phyloP scores from a whole-genome alignment of 176 grass and related monocot genomes.

The Oryza brachyantha region DNA sequence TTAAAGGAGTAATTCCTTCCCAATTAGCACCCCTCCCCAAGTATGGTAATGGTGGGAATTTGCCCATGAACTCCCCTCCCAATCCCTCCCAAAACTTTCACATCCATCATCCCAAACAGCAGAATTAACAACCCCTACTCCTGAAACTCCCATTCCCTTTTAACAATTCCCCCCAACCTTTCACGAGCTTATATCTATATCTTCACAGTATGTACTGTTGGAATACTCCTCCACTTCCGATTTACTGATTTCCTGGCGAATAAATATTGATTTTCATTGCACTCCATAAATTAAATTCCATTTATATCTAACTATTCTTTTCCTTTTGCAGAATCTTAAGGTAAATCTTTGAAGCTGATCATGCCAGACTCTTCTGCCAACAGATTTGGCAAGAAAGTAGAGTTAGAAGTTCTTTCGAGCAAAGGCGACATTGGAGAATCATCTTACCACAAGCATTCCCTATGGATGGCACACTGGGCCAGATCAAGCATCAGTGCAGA shows the following conservation, averaged over 20 bases:
- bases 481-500: slow-evolving; percentile 30
- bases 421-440: slow-evolving; percentile 36
- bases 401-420: slow-evolving; percentile 38
- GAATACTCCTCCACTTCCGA: not conserved
- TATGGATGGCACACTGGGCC: slow-evolving; percentile 66
- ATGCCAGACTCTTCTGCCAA: slow-evolving; percentile 49
- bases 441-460: slow-evolving; percentile 45
- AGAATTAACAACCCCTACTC: too few species aligned
- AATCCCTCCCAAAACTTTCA: too few species aligned
- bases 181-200: not conserved
- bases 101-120: too few species aligned
- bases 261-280: not conserved
- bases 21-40: too few species aligned
- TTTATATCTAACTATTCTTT: not conserved
- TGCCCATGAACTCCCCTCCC: too few species aligned
- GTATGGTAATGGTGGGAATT: too few species aligned
- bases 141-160: too few species aligned
- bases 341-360: not conserved
- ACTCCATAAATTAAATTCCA: not conserved
- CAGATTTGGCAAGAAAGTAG: slow-evolving; percentile 39
- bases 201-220: not conserved
- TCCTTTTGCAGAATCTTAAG: slow-evolving; percentile 14
- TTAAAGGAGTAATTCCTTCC: too few species aligned
- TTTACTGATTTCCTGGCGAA: not conserved
- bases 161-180: too few species aligned